Conservation (phyloP, 805 yeast species). For the Saturnispora diversa region DNA sequence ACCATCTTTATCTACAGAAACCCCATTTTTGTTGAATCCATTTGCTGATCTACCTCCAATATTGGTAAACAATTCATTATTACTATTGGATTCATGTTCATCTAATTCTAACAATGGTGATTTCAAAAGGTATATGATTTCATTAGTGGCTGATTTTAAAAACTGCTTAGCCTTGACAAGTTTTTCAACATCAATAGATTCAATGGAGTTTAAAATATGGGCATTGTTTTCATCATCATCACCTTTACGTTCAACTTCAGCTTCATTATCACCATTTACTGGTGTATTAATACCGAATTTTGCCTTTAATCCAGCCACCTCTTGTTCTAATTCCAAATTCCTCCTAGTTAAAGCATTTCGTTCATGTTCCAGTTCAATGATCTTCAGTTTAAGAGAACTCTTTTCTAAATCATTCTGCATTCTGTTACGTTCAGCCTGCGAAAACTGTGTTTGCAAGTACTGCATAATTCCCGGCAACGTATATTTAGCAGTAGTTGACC, state of each 20-base stretch:
- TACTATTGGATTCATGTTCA: constrained; percentile 22
- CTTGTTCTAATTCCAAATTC: constrained; percentile 35
- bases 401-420: constrained; percentile 47
- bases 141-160: constrained; percentile 30
- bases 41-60: constrained; percentile 3
- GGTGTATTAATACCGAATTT: too few relatives aligned
- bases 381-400: constrained; percentile 41
- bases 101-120: constrained; percentile 29
- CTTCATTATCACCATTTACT: too few relatives aligned
- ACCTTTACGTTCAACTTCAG: too few relatives aligned
- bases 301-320: constrained; percentile 33
- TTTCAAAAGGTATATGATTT: constrained; percentile 30
- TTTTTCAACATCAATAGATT: constrained; percentile 24
- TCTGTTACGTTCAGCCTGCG: constrained; percentile 36
- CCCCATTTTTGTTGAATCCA: constrained; percentile 3
- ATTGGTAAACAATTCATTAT: constrained; percentile 11
- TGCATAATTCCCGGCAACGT: constrained; percentile 55
- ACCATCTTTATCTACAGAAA: constrained; percentile 6
- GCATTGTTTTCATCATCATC: neutral
- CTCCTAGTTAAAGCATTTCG: constrained; percentile 36
- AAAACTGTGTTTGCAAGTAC: constrained; percentile 51
- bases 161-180: constrained; percentile 29
- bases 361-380: constrained; percentile 46
- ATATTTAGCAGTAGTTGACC: constrained; percentile 18
- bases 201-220: constrained; percentile 15